Conservation (phyloP, 345 rosid genomes). For the Murraya paniculata region DNA sequence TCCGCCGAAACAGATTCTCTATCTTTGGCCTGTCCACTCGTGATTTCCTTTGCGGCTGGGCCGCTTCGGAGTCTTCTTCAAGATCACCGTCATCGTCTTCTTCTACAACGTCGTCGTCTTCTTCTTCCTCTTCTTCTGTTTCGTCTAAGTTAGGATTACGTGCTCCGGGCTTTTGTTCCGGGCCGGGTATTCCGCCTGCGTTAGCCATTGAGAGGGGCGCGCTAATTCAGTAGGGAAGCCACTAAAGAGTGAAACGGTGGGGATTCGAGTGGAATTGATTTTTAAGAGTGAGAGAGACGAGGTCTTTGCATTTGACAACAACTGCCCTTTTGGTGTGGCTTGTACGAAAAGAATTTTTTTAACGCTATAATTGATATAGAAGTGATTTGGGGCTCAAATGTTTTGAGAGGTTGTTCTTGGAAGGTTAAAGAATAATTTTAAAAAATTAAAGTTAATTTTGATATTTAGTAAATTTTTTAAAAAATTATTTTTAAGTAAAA, state of each 20-base stretch:
- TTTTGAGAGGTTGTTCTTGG: no score
- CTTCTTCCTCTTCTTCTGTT: slow-evolving; percentile 14
- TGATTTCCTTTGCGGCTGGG: slow-evolving; percentile 17
- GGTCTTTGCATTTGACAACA: background rate
- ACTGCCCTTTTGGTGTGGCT: background rate
- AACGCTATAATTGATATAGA: no score
- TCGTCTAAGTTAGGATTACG: slow-evolving; percentile 6
- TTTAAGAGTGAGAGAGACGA: background rate
- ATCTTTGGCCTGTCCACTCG: slow-evolving; percentile 36
- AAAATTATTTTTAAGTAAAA: no score
- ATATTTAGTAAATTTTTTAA: no score
- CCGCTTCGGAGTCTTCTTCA: slow-evolving; percentile 31
- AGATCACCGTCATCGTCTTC: slow-evolving; percentile 26
- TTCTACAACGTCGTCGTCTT: slow-evolving; percentile 19
- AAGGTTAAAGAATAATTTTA: no score
- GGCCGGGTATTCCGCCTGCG: slow-evolving; percentile 33
- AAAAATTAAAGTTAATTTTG: no score
- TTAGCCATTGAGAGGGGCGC: slow-evolving; percentile 29
- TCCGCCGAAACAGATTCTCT: slow-evolving; percentile 46
- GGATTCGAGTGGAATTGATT: background rate
- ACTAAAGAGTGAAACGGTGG: background rate
- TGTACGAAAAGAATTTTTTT: background rate
- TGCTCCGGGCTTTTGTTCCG: background rate
- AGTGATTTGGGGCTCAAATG: no score
- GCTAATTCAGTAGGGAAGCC: background rate